Base-by-base conservation (phyloP, 768 basidiomycete species). In the Megacollybia marginata region DNA sequence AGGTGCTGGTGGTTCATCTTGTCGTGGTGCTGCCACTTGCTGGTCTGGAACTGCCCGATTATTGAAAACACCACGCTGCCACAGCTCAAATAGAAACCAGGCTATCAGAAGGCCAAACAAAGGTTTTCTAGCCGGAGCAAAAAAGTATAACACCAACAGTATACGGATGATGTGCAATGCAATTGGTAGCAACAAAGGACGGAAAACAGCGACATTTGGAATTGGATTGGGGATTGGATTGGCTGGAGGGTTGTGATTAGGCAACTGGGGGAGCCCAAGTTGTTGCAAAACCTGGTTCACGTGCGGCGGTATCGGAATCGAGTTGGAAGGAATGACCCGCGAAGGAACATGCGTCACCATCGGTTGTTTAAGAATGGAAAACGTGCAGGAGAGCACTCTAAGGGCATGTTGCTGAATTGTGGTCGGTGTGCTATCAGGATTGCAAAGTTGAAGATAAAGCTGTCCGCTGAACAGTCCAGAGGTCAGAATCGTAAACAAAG, bases 71-170 rank as follows among this genome's bases (percentile, higher is more conserved):
- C 65, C 68, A 52, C 69, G 72, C 47, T 75, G 76, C 84, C 84
- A 87, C 33, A 84, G 79, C 62, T 89, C 87, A 60, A 85, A 89
- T 20, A 83, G 49, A 62, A 86, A 78, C 84, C 84, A 88, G 2
- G 71, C 76, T 31, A 89, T 73, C 50, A 88, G 65, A 35, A 85
- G 55, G 33, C 80, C 83, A 51, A 88, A 76, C 16, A 88, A 60
- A 5, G 87, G 87, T 49, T 85, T 85, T 55, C 83, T 74, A 7
- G 83, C 75, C 0, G 87, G 87, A 4, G 83, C 82, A 57, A 89
- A 82, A 62, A 89, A 87, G 63, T 88, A 89, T 3, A 89, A 70
- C 28, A 89, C 68, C 11, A 89, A 70, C 11, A 78, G 56, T 4
- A 82, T 85, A 48, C 87, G 82, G 57, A 88, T 70, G 7, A 78